Base-by-base conservation (phyloP, 2,329 filamentous ascomycete species). In the Dendrostoma leiphaemia region DNA sequence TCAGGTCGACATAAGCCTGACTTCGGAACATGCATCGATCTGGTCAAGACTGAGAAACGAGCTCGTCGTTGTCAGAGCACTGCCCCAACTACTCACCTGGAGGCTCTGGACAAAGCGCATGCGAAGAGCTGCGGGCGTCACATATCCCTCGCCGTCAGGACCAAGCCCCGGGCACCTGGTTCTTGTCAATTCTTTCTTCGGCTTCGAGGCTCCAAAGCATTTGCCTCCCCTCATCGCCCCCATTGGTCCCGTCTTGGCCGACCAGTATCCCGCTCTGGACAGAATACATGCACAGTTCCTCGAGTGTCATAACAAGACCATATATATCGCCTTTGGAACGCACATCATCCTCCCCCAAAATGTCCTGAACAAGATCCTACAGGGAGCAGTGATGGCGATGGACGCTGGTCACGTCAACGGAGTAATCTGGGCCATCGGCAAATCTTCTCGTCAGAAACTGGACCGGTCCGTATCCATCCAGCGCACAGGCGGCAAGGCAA, bases 161-260 rank as follows among this genome's bases (percentile, higher is more conserved):
- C 53, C 62, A 3, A 75, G 75, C 45, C 74, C 74, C 0, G 64
- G 74, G 51, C 69, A 75, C 43, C 67, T 77, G 3, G 58, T 72
- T 2, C 62, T 76, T 5, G 68, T 76, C 23, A 76, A 77, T 49
- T 74, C 72, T 0, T 76, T 76, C 56, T 73, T 69, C 53, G 74
- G 73, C 0, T 62, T 77, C 7, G 74, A 78, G 48, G 63, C 67
- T 1, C 69, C 74, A 0, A 69, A 69, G 21, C 73, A 76, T 51
- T 53, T 76, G 3, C 74, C 74, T 1, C 74, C 74, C 1, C 60
- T 70, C 1, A 65, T 70, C 23, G 63, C 65, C 2, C 55, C 69
- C 1, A 67, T 77, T 3, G 75, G 74, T 0, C 75, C 74, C 2
- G 65, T 76, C 2, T 61, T 77, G 6, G 57, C 63, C 1, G 69